Evolutionary conservation across 208 protist species (phyloP), one percentile per base, ranked within the genome.

Genomic region (Leishmania braziliensis): DNA sequence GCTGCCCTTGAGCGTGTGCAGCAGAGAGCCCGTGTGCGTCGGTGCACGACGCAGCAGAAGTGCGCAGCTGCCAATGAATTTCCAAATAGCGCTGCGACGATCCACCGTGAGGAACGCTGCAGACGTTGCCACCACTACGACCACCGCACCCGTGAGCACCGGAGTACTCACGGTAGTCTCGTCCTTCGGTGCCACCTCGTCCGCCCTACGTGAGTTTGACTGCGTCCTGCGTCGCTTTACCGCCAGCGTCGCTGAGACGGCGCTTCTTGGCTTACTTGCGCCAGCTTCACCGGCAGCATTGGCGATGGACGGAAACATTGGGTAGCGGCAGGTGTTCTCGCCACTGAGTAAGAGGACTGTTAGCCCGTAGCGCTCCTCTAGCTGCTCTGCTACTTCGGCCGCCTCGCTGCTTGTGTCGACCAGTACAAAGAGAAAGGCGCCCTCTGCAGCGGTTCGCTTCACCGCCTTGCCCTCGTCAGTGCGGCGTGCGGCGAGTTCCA

Each of bases 81-180:
- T 92, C 92, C 92, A 96, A 50, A 96, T 78, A 43, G 90, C 92
- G 82, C 89, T 93, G 46, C 90, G 83, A 53, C 82, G 86, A 75
- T 96, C 89, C 33, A 91, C 83, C 0, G 75, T 69, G 36, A 93
- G 65, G 70, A 96, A 91, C 12, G 82, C 84, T 14, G 84, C 83
- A 12, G 87, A 82, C 0, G 92, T 91, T 10, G 85, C 83, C 14
- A 95, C 81, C 23, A 94, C 79, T 51, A 93, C 54, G 6, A 75
- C 83, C 50, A 82, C 84, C 33, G 71, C 75, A 4, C 72, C 69
- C 18, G 71, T n/a, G 16, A 84, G 63, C 53, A 77, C 79, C 33
- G 36, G 43, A 62, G 51, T 33, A 48, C 16, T 46, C 26, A 16
- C 79, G 48, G 76, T 43, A 18, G 51, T 3, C 78, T 50, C 70